phyloP scores from a whole-genome alignment of 2,329 filamentous ascomycete species.

The Fusarium sp. region DNA sequence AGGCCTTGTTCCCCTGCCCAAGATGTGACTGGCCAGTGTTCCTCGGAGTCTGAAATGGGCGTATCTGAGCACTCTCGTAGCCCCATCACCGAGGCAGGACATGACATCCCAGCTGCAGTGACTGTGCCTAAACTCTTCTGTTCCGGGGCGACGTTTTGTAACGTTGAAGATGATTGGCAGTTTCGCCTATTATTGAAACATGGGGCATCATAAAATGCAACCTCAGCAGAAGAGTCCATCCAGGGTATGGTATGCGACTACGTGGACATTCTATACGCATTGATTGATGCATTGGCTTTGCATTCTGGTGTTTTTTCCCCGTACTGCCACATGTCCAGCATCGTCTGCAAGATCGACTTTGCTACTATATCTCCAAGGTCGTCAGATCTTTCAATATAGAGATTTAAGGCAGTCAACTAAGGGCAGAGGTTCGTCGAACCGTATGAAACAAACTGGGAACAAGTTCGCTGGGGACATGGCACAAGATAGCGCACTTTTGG shows the following conservation, averaged over 20 bases:
- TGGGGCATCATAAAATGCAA: not conserved
- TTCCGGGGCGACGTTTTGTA: not conserved
- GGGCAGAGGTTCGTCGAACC: too few species aligned
- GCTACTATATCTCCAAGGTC: too few species aligned
- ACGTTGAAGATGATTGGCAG: not conserved
- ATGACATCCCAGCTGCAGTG: not conserved
- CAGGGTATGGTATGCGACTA: not conserved
- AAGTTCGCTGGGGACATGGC: too few species aligned
- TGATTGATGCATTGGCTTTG: too few species aligned
- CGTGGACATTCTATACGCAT: too few species aligned
- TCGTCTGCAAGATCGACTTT: too few species aligned
- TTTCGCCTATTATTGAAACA: not conserved
- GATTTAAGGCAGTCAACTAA: too few species aligned
- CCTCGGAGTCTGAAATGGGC: conserved; percentile 9
- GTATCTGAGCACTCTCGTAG: not conserved
- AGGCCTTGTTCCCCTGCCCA: not conserved
- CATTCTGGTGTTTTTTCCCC: too few species aligned
- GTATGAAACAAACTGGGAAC: too few species aligned
- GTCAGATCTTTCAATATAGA: too few species aligned
- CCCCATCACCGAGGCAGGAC: not conserved
- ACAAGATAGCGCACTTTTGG: too few species aligned
- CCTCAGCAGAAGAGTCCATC: not conserved
- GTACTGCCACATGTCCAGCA: too few species aligned
- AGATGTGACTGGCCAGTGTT: conserved; percentile 9
- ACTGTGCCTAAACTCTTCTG: not conserved